These are phyloP conservation scores for Solanum medicagineum DNA, from an alignment of 257 asterid species.

Conservation along the genomic window DNA sequence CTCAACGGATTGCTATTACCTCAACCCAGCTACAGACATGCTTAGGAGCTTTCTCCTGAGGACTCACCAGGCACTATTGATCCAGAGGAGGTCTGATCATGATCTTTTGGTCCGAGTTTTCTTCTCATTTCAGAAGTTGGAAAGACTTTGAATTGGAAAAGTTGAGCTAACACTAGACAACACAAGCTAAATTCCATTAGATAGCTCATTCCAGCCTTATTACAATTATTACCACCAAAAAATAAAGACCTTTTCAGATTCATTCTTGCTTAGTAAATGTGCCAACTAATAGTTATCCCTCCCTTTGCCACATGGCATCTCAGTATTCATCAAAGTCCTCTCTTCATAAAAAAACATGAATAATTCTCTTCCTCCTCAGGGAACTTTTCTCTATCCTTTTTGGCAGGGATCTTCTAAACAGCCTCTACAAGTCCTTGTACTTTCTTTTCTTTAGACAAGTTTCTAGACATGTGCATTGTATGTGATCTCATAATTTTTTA, in stretches of 20 bases:
- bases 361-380: neutral
- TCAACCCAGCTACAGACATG: neutral
- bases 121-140: neutral
- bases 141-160: neutral
- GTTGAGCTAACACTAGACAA: neutral
- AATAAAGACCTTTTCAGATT: neutral
- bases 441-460: neutral
- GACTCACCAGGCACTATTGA: neutral
- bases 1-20: neutral
- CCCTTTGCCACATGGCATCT: neutral
- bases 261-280: neutral
- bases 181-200: neutral
- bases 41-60: neutral
- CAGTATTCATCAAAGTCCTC: neutral
- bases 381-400: neutral
- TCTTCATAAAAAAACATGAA: neutral
- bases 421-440: neutral
- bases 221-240: neutral
- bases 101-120: neutral
- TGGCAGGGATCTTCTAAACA: neutral
- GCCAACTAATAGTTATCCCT: neutral
- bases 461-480: no score
- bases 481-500: no score
- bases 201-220: neutral
- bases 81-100: neutral